phyloP scores from a whole-genome alignment of 1,139 yeast genomes.

The Pichia norvegensis region DNA sequence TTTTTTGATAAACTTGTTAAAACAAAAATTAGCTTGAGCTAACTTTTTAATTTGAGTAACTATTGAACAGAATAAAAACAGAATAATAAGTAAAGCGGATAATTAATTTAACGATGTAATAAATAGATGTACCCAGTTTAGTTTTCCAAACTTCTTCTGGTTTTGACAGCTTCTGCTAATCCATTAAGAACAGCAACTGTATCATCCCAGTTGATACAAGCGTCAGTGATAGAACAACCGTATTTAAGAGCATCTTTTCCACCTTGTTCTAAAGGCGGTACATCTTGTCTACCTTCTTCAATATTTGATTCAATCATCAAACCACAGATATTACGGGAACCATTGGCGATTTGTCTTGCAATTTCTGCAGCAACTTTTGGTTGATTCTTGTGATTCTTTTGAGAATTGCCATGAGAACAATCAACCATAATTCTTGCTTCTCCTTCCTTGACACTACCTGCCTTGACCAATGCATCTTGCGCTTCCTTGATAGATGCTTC shows the following conservation, averaged over 20 bases:
- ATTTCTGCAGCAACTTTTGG: conserved; percentile 81
- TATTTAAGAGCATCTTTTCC: conserved; percentile 71
- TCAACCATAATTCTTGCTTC: conserved; percentile 86
- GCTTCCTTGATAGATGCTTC: conserved; percentile 63
- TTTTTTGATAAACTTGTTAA: no score
- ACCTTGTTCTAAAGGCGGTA: conserved; percentile 55
- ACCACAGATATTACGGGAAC: conserved; percentile 77
- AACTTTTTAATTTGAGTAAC: neutral
- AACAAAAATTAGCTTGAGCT: no score
- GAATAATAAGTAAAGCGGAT: neutral
- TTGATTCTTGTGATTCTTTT: conserved; percentile 84
- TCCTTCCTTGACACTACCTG: conserved; percentile 42
- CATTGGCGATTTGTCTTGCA: conserved; percentile 71
- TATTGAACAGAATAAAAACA: neutral
- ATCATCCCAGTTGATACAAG: conserved; percentile 85
- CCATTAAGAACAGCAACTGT: conserved; percentile 65
- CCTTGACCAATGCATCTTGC: conserved; percentile 52
- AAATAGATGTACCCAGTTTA: neutral
- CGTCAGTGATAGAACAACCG: conserved; percentile 94
- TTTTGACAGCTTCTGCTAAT: conserved; percentile 72
- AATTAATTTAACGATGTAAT: no score
- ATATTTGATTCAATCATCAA: conserved; percentile 94
- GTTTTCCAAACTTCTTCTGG: conserved; percentile 44
- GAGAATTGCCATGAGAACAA: conserved; percentile 95
- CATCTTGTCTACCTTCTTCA: conserved; percentile 88